Evolutionary conservation across 768 basidiomycete genomes (phyloP).

Genomic region (Russula dissimulans): DNA sequence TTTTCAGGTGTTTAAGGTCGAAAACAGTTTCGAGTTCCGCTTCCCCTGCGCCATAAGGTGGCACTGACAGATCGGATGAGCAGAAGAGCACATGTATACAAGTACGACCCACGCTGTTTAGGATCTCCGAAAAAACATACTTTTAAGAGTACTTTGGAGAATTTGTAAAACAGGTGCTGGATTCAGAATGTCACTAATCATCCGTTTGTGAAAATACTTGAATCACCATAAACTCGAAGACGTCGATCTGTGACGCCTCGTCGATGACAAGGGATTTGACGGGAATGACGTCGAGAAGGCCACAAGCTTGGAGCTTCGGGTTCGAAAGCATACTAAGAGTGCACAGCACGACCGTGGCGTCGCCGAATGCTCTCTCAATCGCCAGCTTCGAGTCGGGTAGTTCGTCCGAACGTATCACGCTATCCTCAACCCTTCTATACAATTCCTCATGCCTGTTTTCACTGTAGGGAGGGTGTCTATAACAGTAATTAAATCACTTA

Average conservation of each 20-base stretch:
- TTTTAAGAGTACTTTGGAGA: constrained; percentile 31
- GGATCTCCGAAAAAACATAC: constrained; percentile 50
- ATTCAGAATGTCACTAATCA: background rate
- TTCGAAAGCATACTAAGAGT: constrained; percentile 46
- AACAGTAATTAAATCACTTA: constrained; percentile 3
- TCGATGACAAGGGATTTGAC: constrained; percentile 44
- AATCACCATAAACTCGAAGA: constrained; percentile 40
- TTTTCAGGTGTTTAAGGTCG: constrained; percentile 34
- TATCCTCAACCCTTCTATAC: constrained; percentile 29
- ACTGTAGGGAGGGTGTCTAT: background rate
- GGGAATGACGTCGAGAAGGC: constrained; percentile 31
- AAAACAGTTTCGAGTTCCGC: constrained; percentile 38
- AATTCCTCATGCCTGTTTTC: constrained; percentile 42
- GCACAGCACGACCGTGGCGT: constrained; percentile 33
- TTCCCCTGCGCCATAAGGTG: constrained; percentile 40
- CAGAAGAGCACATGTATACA: background rate
- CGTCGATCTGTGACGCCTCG: constrained; percentile 44
- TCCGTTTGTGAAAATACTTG: background rate
- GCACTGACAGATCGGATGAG: constrained; percentile 29
- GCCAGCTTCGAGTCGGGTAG: constrained; percentile 26
- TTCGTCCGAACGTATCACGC: constrained; percentile 35
- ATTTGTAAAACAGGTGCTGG: constrained; percentile 38
- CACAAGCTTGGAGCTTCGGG: constrained; percentile 28
- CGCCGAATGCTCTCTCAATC: constrained; percentile 24
- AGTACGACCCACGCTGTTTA: constrained; percentile 35